Evolutionary conservation across 176 grass and related monocot genomes (phyloP).

Genomic region (Echinochloa phyllopogon): DNA sequence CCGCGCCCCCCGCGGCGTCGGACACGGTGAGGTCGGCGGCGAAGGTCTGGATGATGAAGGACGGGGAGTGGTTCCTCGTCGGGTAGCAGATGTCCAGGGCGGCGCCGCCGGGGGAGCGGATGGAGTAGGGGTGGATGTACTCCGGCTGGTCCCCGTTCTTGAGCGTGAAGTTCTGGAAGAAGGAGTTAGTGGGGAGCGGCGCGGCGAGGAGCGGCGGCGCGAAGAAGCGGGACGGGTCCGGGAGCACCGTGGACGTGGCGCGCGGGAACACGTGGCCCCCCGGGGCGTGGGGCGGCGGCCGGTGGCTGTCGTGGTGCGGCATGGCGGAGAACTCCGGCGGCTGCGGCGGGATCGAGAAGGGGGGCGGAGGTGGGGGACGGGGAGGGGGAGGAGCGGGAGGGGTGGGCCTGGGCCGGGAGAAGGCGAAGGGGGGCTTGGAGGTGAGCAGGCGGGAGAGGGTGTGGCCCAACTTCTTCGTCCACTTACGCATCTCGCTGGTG

Average conservation of each 20-base stretch:
- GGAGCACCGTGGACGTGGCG: slow-evolving; percentile 71
- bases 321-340: slow-evolving; percentile 11
- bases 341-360: background rate
- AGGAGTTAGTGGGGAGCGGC: slow-evolving; percentile 94
- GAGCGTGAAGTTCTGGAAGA: slow-evolving; percentile 95
- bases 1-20: background rate
- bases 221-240: slow-evolving; percentile 86
- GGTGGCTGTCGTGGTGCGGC: slow-evolving; percentile 22
- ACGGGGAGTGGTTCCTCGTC: slow-evolving; percentile 56
- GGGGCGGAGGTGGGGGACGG: background rate
- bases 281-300: slow-evolving; percentile 21
- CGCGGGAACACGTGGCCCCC: slow-evolving; percentile 55
- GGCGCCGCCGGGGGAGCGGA: slow-evolving; percentile 50
- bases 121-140: slow-evolving; percentile 94
- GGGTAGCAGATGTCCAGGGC: slow-evolving; percentile 80
- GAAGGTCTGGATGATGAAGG: slow-evolving; percentile 84
- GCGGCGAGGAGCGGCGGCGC: slow-evolving; percentile 60
- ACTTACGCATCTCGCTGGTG: slow-evolving; percentile 31
- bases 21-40: slow-evolving; percentile 82
- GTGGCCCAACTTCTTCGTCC: slow-evolving; percentile 56
- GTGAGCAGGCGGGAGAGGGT: slow-evolving; percentile 42
- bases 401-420: slow-evolving; percentile 40
- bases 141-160: slow-evolving; percentile 96
- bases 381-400: background rate
- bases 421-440: slow-evolving; percentile 12